phyloP scores from a whole-genome alignment of 1,284 basidiomycete species.

The Earliella scabrosa region DNA sequence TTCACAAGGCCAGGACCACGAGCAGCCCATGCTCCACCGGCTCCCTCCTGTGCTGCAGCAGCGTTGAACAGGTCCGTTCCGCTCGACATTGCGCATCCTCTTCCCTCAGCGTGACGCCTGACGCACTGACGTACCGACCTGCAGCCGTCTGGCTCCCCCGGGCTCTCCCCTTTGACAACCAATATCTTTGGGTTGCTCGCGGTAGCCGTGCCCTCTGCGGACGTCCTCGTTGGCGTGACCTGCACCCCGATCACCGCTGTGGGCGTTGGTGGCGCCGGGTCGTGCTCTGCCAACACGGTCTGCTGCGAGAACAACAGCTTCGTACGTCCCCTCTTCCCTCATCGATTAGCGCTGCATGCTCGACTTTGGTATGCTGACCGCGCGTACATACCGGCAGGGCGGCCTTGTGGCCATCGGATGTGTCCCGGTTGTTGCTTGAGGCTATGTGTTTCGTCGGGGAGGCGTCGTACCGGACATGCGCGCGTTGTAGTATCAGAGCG shows the following conservation, averaged over 20 bases:
- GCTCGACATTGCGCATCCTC: neutral
- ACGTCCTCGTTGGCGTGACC: conserved; percentile 31
- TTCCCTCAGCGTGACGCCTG: neutral
- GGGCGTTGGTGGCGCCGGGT: conserved; percentile 25
- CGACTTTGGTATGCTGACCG: neutral
- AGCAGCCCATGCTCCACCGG: conserved; percentile 27
- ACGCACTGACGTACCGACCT: neutral
- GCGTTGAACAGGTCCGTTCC: conserved; percentile 3
- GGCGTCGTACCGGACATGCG: too few relatives aligned
- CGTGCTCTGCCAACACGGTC: conserved; percentile 21
- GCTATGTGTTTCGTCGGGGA: too few relatives aligned
- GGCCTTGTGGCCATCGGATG: conserved; percentile 6
- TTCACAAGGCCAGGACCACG: conserved; percentile 9
- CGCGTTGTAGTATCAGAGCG: too few relatives aligned
- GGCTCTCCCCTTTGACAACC: conserved; percentile 4
- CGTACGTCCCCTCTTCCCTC: conserved; percentile 8
- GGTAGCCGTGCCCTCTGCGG: conserved; percentile 28
- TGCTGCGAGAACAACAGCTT: conserved; percentile 27
- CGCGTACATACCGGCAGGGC: neutral
- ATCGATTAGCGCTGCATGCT: neutral
- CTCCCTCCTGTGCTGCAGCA: conserved; percentile 31
- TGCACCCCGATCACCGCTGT: conserved; percentile 34
- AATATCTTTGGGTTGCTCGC: conserved; percentile 26
- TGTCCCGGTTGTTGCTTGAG: conserved; percentile 2
- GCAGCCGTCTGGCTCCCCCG: too few relatives aligned